Evolutionary conservation across 768 basidiomycete genomes (phyloP), one percentile per base, ranked within the genome.

Genomic region (Cubamyces lactineus): DNA sequence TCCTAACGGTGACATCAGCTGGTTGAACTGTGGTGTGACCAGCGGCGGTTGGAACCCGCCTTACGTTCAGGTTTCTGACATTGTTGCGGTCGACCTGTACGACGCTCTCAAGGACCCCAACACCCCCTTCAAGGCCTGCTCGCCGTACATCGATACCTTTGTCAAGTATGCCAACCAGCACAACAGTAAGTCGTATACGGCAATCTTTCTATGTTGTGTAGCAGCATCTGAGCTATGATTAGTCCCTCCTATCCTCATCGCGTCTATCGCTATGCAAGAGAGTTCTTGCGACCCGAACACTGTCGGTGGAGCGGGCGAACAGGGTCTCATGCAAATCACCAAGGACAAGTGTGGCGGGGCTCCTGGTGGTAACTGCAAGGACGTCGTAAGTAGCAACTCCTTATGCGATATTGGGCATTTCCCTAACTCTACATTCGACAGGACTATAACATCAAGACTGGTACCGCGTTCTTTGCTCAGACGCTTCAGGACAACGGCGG

Each of bases 211-310:
- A 9, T 41, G 11, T n/a, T 15, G 1, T 21, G 19, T 16, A 16
- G 3, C 48, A 1, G 9, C 12, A 23, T 3, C 46, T 50, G 23
- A n/a, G 28, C 17, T 5, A 52, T 26, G 49, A 55, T 15, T 28
- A 80, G 81, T 94, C 30, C 89, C 89, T 24, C 72, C 91, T 8
- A 91, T 94, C 71, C 76, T 96, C 65, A 73, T 96, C 40, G 94
- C 93, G 2, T 82, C 92, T 0, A 88, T 96, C 66, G 92, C 93
- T 34, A 88, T 96, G 87, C 93, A 96, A 72, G 95, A 96, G 72
- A 86, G 84, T 34, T 78, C 78, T 41, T 96, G 94, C 79, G 86
- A 88, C 66, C 81, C 86, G 2, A 60, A 75, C 16, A 83, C 82
- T 6, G 78, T 85, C 47, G 93, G 93, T 53, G 88, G 87, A 16